Conservation (phyloP, 441 rosid genomes). For the Pelargonium myrrhifolium region DNA sequence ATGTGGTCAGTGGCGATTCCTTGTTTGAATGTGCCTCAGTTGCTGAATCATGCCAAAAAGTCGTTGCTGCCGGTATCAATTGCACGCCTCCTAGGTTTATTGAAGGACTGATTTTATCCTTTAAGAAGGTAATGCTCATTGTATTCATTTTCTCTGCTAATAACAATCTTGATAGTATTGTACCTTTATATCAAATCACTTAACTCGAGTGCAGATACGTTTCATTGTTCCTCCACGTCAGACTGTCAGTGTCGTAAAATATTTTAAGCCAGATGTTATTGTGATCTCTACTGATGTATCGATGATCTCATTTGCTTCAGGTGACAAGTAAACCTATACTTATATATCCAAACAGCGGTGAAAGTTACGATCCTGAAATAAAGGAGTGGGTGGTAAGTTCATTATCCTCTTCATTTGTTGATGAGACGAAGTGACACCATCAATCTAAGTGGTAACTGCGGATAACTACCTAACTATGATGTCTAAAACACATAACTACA, state of each 20-base stretch:
- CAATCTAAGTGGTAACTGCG: no score
- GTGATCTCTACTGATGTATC: neutral
- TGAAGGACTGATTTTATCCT: slow-evolving; percentile 44
- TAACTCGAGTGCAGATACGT: neutral
- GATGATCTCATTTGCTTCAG: slow-evolving; percentile 28
- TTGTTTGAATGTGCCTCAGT: slow-evolving; percentile 57
- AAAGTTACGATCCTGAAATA: slow-evolving; percentile 52
- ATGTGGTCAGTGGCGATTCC: slow-evolving; percentile 75
- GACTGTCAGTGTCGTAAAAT: no score
- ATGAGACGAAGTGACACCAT: no score
- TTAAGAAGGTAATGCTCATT: slow-evolving; percentile 41
- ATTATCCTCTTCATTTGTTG: neutral
- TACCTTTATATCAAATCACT: neutral
- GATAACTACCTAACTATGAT: no score
- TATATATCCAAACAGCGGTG: slow-evolving; percentile 86
- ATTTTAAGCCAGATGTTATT: no score
- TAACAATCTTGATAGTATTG: neutral
- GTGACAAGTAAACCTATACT: slow-evolving; percentile 71
- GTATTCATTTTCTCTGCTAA: neutral
- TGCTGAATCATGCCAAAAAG: slow-evolving; percentile 60
- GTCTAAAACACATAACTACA: no score
- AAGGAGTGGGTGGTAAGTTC: slow-evolving; percentile 86
- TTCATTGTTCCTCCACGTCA: neutral
- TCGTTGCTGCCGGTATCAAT: slow-evolving; percentile 79
- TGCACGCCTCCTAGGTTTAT: slow-evolving; percentile 89